phyloP scores from a whole-genome alignment of 768 basidiomycete genomes.

The Suillus subluteus region DNA sequence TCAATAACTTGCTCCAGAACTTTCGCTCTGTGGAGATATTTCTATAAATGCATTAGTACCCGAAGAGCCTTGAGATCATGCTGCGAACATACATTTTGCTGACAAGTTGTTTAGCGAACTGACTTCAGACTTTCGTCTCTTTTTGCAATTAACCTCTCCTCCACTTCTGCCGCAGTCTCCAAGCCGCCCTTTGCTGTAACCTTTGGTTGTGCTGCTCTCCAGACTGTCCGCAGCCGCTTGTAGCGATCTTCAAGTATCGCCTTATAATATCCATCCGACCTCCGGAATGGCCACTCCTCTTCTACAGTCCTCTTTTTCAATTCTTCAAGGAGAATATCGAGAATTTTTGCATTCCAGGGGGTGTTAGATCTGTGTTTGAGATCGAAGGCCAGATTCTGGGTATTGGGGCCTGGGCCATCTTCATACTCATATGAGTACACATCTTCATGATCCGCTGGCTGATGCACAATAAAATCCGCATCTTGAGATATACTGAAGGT shows the following conservation, averaged over 20 bases:
- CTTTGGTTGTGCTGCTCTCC: conserved; percentile 11
- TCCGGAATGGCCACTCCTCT: conserved; percentile 12
- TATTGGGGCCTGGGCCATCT: conserved; percentile 6
- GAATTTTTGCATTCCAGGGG: neutral
- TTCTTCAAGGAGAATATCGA: neutral
- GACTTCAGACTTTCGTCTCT: neutral
- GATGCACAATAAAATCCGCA: too few species aligned
- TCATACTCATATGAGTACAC: too few species aligned
- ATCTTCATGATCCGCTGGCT: too few species aligned
- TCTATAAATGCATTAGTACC: neutral
- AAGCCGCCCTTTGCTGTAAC: neutral
- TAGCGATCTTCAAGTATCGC: conserved; percentile 4
- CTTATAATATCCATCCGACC: neutral
- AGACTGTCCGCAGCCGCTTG: conserved; percentile 11
- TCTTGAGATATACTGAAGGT: too few species aligned
- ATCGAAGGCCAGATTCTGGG: conserved; percentile 11
- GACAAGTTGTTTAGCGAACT: neutral
- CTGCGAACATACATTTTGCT: neutral
- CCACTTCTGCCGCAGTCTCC: conserved; percentile 8
- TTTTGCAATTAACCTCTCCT: conserved; percentile 1
- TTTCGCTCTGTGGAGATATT: too few species aligned
- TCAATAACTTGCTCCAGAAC: too few species aligned
- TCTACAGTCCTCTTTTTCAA: neutral
- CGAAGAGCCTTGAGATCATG: neutral
- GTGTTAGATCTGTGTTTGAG: neutral